phyloP scores from a whole-genome alignment of 768 basidiomycete genomes.

The button mushroom (Agaricus bisporus) region DNA sequence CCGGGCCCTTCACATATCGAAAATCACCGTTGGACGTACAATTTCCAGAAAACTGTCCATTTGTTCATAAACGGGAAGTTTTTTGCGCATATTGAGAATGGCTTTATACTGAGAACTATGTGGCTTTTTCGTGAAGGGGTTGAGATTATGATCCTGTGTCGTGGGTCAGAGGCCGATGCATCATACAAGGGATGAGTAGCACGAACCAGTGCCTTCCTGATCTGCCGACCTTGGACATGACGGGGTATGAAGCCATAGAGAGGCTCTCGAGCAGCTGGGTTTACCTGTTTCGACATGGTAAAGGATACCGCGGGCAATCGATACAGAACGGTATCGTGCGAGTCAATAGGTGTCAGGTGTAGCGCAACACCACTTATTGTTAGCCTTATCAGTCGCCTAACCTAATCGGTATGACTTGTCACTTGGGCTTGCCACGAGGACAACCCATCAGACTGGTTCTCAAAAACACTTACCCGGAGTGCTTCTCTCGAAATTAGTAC shows the following conservation, averaged over 20 bases:
- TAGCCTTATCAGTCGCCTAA: too few relatives aligned
- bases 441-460: too few relatives aligned
- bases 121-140: conserved; percentile 83
- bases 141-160: conserved; percentile 65
- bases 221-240: conserved; percentile 59
- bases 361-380: too few relatives aligned
- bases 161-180: not conserved
- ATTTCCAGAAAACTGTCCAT: conserved; percentile 92
- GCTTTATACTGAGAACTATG: conserved; percentile 77
- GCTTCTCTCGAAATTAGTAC: too few relatives aligned
- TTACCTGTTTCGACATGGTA: too few relatives aligned
- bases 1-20: conserved; percentile 35
- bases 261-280: conserved; percentile 33
- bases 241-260: conserved; percentile 71
- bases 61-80: conserved; percentile 85
- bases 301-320: not conserved
- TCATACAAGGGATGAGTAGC: not conserved
- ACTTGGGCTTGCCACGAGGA: too few relatives aligned
- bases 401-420: too few relatives aligned
- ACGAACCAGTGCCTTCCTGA: conserved; percentile 65
- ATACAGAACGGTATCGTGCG: too few relatives aligned
- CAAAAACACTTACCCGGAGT: too few relatives aligned
- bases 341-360: too few relatives aligned
- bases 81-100: conserved; percentile 79
- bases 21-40: conserved; percentile 42